These are phyloP conservation scores for Trichoderma sp. DNA, from an alignment of 2,329 filamentous ascomycete species.

Conservation along the genomic window DNA sequence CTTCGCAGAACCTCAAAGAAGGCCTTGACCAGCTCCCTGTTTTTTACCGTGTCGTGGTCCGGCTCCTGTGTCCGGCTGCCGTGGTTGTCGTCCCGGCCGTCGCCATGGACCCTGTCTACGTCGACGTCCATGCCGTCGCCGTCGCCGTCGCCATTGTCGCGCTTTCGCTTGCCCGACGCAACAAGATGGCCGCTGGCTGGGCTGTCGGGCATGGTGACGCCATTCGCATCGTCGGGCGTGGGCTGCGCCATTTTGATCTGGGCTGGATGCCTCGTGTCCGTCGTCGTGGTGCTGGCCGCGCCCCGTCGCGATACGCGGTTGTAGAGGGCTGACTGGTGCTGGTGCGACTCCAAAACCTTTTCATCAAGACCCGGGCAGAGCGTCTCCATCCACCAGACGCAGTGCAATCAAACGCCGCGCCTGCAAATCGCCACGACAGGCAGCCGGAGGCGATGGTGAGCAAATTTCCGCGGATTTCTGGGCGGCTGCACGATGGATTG, in stretches of 20 bases:
- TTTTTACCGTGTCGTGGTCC: neutral
- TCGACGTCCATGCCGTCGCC: slow-evolving; percentile 28
- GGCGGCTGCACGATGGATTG: slow-evolving; percentile 29
- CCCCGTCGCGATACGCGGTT: slow-evolving; percentile 42
- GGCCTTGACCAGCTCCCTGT: slow-evolving; percentile 38
- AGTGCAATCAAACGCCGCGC: slow-evolving; percentile 29
- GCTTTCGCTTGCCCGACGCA: slow-evolving; percentile 55
- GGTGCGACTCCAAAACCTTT: slow-evolving; percentile 42
- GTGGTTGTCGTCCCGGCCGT: neutral
- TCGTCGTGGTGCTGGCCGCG: slow-evolving; percentile 31
- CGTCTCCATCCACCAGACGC: slow-evolving; percentile 33
- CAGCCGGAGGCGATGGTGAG: slow-evolving; percentile 15
- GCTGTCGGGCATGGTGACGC: slow-evolving; percentile 36
- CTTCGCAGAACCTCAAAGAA: slow-evolving; percentile 39
- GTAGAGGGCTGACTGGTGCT: slow-evolving; percentile 37
- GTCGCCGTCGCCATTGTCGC: slow-evolving; percentile 45
- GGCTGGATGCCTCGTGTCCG: slow-evolving; percentile 25
- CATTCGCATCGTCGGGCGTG: slow-evolving; percentile 40
- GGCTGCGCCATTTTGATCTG: slow-evolving; percentile 45
- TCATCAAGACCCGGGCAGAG: slow-evolving; percentile 34
- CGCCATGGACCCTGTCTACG: slow-evolving; percentile 15
- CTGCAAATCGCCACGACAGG: slow-evolving; percentile 23
- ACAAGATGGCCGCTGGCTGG: slow-evolving; percentile 31
- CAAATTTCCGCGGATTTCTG: slow-evolving; percentile 25
- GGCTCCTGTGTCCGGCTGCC: neutral